Evolutionary conservation across 768 basidiomycete species (phyloP), one percentile per base, ranked within the genome.

Genomic region (Saitozyma sp.): DNA sequence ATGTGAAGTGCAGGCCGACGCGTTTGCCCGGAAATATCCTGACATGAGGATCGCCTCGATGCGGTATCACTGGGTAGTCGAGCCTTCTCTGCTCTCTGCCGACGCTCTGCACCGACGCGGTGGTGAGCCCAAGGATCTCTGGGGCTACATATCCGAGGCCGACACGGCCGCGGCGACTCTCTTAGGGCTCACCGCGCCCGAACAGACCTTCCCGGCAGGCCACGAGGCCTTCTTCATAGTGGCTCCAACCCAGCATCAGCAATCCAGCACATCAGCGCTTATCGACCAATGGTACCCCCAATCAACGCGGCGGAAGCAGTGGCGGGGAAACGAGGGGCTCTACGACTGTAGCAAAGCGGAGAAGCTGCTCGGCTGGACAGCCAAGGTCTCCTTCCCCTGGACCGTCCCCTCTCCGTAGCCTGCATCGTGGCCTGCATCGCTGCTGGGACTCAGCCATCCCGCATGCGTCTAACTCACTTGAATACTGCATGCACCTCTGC

Each of bases 211-310:
- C 49, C 67, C 69, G 0, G 10, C 16, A n/a, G 76, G 87, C 1
- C 88, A 89, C 62, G 88, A 91, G 68, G 79, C 80, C 2, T 90
- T 90, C 78, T 87, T 87, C 77, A 85, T 90, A 63, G 82, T 80
- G 6, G 85, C 87, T 29, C 85, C 86, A 17, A 82, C 82, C 29
- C 29, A 29, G 29, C 10, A 75, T 87, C 17, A 85, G 78, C 68
- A 81, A 64, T 20, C 53, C 29, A 50, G 46, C 29, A 29, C 29
- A 29, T 2, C 29, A 29, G 29, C 29, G 29, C 29, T 29, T 5
- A 29, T 29, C 29, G 29, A 29, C 29, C 29, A 29, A 29, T 29
- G 29, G 29, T 29, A 29, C 29, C 29, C 29, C 5, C 29, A 29
- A 2, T 29, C 29, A 29, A 29, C 29, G 29, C 29, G 67, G 55